These are phyloP conservation scores for Scheffersomyces parashehatae DNA, from an alignment of 1,139 yeast species.

Conservation along the genomic window DNA sequence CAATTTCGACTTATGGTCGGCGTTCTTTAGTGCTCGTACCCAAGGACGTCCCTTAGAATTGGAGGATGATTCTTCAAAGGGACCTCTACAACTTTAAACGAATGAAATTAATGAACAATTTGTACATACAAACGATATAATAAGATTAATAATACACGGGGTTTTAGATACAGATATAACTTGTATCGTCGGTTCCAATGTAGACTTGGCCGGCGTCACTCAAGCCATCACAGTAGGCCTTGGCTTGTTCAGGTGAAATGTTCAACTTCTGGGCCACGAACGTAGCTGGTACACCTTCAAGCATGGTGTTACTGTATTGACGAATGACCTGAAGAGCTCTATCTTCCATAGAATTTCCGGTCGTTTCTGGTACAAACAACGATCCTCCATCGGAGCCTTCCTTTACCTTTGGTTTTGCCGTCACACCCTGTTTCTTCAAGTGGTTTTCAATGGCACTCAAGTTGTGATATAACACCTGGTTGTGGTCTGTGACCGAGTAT, in stretches of 20 bases:
- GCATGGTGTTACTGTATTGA: slow-evolving; percentile 56
- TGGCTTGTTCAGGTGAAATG: slow-evolving; percentile 50
- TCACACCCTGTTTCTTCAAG: slow-evolving; percentile 49
- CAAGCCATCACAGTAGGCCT: slow-evolving; percentile 50
- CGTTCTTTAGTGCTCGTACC: slow-evolving; percentile 46
- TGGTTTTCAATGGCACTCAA: slow-evolving; percentile 70
- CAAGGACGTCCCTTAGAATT: background rate
- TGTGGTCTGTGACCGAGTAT: slow-evolving; percentile 63
- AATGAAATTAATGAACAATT: no score
- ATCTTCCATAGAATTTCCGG: slow-evolving; percentile 35
- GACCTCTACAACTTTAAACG: no score
- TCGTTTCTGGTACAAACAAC: slow-evolving; percentile 17
- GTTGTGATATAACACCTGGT: slow-evolving; percentile 76
- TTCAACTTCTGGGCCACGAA: slow-evolving; percentile 58
- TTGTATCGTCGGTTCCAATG: slow-evolving; percentile 65
- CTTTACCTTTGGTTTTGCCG: slow-evolving; percentile 11
- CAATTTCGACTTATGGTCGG: slow-evolving; percentile 59
- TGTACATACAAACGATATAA: no score
- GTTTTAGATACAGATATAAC: slow-evolving; percentile 33
- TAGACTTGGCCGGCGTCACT: slow-evolving; percentile 68
- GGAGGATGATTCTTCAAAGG: background rate
- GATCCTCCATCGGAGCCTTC: slow-evolving; percentile 2
- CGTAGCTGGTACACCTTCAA: slow-evolving; percentile 71
- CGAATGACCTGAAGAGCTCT: slow-evolving; percentile 51
- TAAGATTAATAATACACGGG: no score